phyloP scores from a whole-genome alignment of 1,284 basidiomycete species.

The Ustilago vetiveriae region DNA sequence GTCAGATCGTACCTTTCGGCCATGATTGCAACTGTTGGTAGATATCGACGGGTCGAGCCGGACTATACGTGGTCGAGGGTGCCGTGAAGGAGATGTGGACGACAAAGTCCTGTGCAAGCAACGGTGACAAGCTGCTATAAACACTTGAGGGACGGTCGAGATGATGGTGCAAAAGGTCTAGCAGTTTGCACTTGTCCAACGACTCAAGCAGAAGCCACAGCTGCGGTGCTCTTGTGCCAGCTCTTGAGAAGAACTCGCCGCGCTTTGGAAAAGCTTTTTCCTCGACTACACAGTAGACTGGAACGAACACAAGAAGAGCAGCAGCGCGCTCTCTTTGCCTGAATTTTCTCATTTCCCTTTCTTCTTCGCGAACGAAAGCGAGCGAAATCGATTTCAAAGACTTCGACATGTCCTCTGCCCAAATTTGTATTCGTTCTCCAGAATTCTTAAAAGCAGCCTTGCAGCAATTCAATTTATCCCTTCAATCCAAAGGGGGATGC shows the following conservation, averaged over 20 bases:
- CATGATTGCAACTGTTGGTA: conserved; percentile 44
- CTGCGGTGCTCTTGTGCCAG: too few species aligned
- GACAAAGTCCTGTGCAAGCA: conserved; percentile 25
- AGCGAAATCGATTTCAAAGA: not conserved
- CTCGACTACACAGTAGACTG: too few species aligned
- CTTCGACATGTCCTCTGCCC: not conserved
- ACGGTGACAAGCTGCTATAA: conserved; percentile 31
- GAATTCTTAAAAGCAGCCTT: not conserved
- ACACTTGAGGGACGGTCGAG: conserved; percentile 37
- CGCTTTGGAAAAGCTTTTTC: conserved; percentile 3
- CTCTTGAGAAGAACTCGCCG: not conserved
- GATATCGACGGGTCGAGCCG: conserved; percentile 7
- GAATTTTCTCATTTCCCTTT: conserved; percentile 2
- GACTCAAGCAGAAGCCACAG: not conserved
- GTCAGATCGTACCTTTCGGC: conserved; percentile 76
- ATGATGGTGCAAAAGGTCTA: conserved; percentile 27
- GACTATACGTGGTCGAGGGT: not conserved
- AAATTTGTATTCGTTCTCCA: not conserved
- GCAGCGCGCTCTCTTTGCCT: conserved; percentile 1
- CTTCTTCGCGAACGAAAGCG: conserved; percentile 1
- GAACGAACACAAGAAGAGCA: not conserved
- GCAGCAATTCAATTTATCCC: not conserved
- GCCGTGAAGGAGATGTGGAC: not conserved
- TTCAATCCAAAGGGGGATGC: not conserved
- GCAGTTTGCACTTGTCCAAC: conserved; percentile 9